These are phyloP conservation scores for Eimeria sp. DNA, from an alignment of 169 alveolate species.

Conservation along the genomic window DNA sequence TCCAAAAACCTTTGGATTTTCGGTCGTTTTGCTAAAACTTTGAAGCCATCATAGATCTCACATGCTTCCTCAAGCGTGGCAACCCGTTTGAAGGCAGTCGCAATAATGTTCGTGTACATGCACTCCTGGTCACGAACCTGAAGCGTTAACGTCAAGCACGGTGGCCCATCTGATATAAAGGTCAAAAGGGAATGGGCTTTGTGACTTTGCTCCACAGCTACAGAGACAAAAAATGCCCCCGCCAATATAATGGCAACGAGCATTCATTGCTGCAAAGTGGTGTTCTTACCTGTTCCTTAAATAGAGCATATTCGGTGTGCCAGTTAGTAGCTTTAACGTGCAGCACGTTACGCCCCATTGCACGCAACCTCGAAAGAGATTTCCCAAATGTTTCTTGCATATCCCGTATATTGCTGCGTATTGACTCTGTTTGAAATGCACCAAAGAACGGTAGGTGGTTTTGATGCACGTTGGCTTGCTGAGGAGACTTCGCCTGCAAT, in stretches of 20 bases:
- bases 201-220: not conserved
- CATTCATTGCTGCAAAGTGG: not conserved
- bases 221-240: not conserved
- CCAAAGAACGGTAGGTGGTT: slow-evolving; percentile 88
- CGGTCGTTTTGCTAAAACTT: slow-evolving; percentile 92
- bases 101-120: slow-evolving; percentile 90
- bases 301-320: slow-evolving; percentile 96
- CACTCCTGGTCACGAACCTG: slow-evolving; percentile 93
- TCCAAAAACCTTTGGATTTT: slow-evolving; percentile 92
- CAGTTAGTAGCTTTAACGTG: slow-evolving; percentile 97
- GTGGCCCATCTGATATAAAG: not conserved
- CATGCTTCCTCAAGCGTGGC: slow-evolving; percentile 90
- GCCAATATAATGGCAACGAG: not conserved
- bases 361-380: slow-evolving; percentile 89
- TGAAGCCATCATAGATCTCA: slow-evolving; percentile 93
- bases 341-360: slow-evolving; percentile 93
- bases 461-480: not conserved
- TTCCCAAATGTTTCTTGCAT: slow-evolving; percentile 91
- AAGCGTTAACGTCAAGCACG: not conserved
- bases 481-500: not conserved
- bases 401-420: slow-evolving; percentile 91
- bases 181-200: not conserved
- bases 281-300: slow-evolving; percentile 90
- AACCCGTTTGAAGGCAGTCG: slow-evolving; percentile 92
- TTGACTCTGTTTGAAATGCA: slow-evolving; percentile 94